These are phyloP conservation scores for Holtermannia corniformis DNA, from an alignment of 768 basidiomycete species.

Conservation along the genomic window DNA sequence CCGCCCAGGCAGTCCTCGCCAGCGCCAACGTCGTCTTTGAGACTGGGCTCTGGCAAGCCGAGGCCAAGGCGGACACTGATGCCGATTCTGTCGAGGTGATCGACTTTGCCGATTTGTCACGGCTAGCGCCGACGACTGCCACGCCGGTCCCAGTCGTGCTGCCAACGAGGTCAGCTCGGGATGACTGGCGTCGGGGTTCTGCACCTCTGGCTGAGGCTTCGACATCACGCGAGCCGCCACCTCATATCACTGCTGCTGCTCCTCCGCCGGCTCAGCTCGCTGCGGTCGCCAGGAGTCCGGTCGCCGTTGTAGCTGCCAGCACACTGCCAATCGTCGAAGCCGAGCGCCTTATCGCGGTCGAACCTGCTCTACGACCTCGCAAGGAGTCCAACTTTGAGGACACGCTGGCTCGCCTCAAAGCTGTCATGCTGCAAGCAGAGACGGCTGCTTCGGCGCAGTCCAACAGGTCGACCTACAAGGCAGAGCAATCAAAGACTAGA, in stretches of 20 bases:
- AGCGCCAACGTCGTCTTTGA: neutral
- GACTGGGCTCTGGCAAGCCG: neutral
- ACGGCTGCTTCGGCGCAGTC: neutral
- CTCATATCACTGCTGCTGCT: neutral
- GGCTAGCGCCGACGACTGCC: neutral
- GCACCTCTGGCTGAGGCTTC: neutral
- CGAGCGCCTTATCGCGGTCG: neutral
- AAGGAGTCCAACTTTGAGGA: slow-evolving; percentile 30
- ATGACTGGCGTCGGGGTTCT: neutral
- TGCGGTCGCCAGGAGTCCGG: neutral
- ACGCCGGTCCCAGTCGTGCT: neutral
- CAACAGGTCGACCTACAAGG: neutral
- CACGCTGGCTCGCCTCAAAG: slow-evolving; percentile 39
- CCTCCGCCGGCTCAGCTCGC: neutral
- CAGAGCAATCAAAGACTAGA: neutral
- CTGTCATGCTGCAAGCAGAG: slow-evolving; percentile 32
- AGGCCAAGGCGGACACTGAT: neutral
- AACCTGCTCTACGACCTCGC: slow-evolving; percentile 3
- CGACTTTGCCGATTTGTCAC: neutral
- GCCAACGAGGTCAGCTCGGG: neutral
- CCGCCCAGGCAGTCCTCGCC: neutral
- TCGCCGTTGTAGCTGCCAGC: slow-evolving; percentile 1
- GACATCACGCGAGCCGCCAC: neutral
- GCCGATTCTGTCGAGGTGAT: neutral
- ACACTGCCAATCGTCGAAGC: slow-evolving; percentile 1